Evolutionary conservation across 768 basidiomycete genomes (phyloP), one percentile per base, ranked within the genome.

Genomic region (Imleria badia): DNA sequence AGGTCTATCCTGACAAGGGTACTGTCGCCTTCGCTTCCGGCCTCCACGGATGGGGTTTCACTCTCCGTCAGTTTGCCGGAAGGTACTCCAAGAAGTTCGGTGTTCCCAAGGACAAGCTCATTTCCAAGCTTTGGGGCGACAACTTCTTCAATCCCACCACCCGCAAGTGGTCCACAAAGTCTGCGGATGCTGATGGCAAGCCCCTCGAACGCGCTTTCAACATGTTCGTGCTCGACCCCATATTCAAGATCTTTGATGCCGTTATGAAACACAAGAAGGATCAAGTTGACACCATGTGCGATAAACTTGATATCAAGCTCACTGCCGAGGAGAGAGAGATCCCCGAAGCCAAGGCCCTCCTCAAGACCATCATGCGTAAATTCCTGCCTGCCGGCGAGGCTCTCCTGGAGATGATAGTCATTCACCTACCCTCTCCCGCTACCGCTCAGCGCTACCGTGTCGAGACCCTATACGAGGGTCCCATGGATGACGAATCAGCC

Each of bases 231-330:
- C 90, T 98, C 63, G 97, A 99, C 76, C 97, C 97, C 58, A 98
- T 99, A 78, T 99, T 91, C 87, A 92, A 85, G 75, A 86, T 99
- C 67, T 99, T 99, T 78, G 94, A 96, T 64, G 87, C 89, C 64
- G 91, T 97, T 75, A 98, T 98, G 94, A 96, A 98, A 82, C 95
- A 89, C 84, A 96, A 98, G 81, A 98, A 96, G 82, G 95, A 96
- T 43, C 74, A 81, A 55, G 83, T 92, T 60, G 74, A 65, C 48
- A 76, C 80, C 55, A 94, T 99, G 80, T 87, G 97, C 65, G 94
- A 97, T 51, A 98, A 99, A 77, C 92, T 99, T 66, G 95, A 97
- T 14, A 75, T 99, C 73, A 91, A 91, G 73, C 89, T 99, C 59
- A 79, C 84, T 53, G 73, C 77, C 44, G 92, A 95, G 1, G 96